Base-by-base conservation (phyloP, 352 stramenopile genomes). In the Globisporangium orthogonon region DNA sequence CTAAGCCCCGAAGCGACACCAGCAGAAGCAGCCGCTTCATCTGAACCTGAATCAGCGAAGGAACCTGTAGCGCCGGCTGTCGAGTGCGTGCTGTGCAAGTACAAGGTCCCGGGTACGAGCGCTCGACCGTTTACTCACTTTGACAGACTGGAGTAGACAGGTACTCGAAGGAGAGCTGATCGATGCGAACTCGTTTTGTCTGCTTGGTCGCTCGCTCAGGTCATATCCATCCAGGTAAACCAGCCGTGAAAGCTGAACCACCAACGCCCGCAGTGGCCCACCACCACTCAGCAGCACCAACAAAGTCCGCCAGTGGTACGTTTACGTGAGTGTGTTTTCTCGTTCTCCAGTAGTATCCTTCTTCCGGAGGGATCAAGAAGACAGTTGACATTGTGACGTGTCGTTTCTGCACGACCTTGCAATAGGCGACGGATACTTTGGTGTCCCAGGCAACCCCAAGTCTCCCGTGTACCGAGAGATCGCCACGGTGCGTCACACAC, bases 41-140 rank as follows among this genome's bases (percentile, higher is more conserved):
- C 44, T 4, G 41, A 46, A 23, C 33, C 50, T 54, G 57, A 61
- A n/a, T 14, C 59, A 31, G 11, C 62, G 14, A 40, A 41, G 62
- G 52, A 56, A 31, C 59, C 46, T 33, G 1, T 50, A 35, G 30
- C 52, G 33, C 14, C 55, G 6, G 41, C 15, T 3, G 52, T 51
- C 28, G 69, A 83, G 28, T 93, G 83, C 50, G 74, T 93, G 4
- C 46, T 93, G 44, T 93, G 83, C 70, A 88, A 91, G 56, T 93
- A 75, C 66, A 87, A 89, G 29, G 83, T 93, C 9, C 58, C 80
- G 53, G 83, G 82, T 83, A 66, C 50, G 57, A 9, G 35, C 14
- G 7, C 2, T 14, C 7, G 14, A 14, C 31, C 9, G 3, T 9
- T 37, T 9, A 37, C 31, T 23, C 23, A 23, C 23, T 23, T 37